Base-by-base conservation (phyloP, 352 stramenopile genomes). In the Pythium vanterpoolii region DNA sequence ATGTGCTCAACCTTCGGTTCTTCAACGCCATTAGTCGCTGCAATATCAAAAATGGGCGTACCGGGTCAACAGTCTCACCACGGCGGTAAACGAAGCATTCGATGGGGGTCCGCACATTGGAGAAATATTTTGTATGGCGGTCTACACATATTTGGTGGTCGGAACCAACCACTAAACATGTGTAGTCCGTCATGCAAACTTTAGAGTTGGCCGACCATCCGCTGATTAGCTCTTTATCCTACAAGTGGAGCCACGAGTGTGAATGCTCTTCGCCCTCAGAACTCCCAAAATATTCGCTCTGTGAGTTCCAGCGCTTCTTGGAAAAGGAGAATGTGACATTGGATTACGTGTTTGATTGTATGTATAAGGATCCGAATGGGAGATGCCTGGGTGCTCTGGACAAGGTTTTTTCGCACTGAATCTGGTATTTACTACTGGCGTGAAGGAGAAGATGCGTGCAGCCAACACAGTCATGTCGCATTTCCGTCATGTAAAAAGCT, bases 261-360 rank as follows among this genome's bases (percentile, higher is more conserved):
- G 44, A 51, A 19, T 10, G n/a, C 21, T 14, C 46, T 53, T 53
- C 34, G 34, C 36, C 60, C 39, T 31, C 52, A 13, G 24, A 60
- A 53, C 30, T 57, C 5, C 13, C 45, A 60, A 16, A 34, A 48
- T 13, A 40, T 44, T 1, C 36, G 33, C 5, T 33, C 64, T 14
- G 60, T 62, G 33, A 34, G 3, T 68, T 68, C 23, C 38, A 65
- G 5, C 21, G 66, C 9, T 73, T 70, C 31, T 28, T 70, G 1
- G 9, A 46, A 21, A 28, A 30, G 2, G 66, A 70, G 44, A 57
- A 65, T 44, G 53, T 48, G 64, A 30, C 38, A 27, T 43, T 73
- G 43, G 48, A 33, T 2, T 74, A 68, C 34, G 44, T 54, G 7
- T 61, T 61, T 45, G 53, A 61, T 36, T 61, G 40, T 24, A 61